Base-by-base conservation (phyloP, 2,329 filamentous ascomycete species). In the Ascochyta rabiei region DNA sequence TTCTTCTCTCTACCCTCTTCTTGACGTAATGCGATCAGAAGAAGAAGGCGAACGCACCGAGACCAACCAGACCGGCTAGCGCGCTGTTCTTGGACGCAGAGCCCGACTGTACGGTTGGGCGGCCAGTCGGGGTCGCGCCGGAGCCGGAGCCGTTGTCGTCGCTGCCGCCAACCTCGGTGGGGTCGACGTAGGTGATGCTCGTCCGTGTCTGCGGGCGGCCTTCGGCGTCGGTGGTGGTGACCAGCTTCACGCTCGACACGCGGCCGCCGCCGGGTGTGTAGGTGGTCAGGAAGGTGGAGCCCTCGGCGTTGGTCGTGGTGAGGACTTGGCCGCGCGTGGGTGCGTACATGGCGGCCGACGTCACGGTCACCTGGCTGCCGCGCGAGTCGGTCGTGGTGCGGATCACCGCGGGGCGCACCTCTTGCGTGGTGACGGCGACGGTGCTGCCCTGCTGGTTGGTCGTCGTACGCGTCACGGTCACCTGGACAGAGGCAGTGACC, bases 281-380 rank as follows among this genome's bases (percentile, higher is more conserved):
- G 1, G 80, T 82, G 2, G 79, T 78, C 45, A 79, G 59, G 50
- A 81, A 74, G 3, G 77, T 76, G 33, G 64, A 57, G 21, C 79
- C 79, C 7, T 56, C 21, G 2, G 60, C 65, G 56, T 81, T 69
- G 10, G 78, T 81, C 15, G 69, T 68, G 9, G 79, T 81, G 38
- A 79, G 65, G 18, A 79, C 74, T 40, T 78, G 71, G 42, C 78
- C 78, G 1, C 60, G 43, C 0, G 72, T 74, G 1, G 69, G 69
- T 3, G 67, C 66, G 42, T 67, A 70, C 26, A 64, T 57, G n/a
- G 68, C 71, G 2, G 72, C 66, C 0, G 69, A 70, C 0, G 74
- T 74, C 24, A 65, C 60, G 30, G 75, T 68, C 37, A 79, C 68
- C 18, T 66, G 61, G 44, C 70, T 65, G 51, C 79, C 79, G 26